phyloP scores from a whole-genome alignment of 345 rosid genomes.

The Sisymbrium irio region DNA sequence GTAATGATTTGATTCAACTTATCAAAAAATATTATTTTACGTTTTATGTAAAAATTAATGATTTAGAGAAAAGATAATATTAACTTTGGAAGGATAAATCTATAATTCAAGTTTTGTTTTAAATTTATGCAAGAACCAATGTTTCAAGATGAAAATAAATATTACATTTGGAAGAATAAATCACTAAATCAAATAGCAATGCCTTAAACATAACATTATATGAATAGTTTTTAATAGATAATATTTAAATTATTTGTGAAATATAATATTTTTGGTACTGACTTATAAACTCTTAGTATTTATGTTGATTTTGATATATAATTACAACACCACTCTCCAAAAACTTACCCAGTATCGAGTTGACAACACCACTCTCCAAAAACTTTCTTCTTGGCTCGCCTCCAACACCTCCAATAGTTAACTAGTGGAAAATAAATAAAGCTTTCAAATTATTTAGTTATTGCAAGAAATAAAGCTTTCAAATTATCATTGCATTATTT shows the following conservation, averaged over 20 bases:
- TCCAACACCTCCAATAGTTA: constrained; percentile 2
- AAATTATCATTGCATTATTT: no score
- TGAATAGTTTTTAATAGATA: background rate
- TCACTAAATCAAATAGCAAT: background rate
- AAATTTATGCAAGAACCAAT: background rate
- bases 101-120: no score
- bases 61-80: no score
- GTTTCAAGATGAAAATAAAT: background rate
- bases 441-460: no score
- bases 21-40: no score
- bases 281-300: background rate
- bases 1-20: background rate
- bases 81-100: no score
- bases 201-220: background rate
- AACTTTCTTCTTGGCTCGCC: constrained; percentile 37
- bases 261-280: background rate
- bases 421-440: no score
- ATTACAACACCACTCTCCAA: constrained; percentile 20
- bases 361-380: constrained; percentile 34
- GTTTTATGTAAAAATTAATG: no score
- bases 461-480: no score
- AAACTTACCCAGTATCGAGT: constrained; percentile 45
- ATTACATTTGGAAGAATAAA: background rate
- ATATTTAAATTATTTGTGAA: background rate
- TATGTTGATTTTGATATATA: background rate